Base-by-base conservation (phyloP, 2,329 filamentous ascomycete species). In the Ramularia endophylla region DNA sequence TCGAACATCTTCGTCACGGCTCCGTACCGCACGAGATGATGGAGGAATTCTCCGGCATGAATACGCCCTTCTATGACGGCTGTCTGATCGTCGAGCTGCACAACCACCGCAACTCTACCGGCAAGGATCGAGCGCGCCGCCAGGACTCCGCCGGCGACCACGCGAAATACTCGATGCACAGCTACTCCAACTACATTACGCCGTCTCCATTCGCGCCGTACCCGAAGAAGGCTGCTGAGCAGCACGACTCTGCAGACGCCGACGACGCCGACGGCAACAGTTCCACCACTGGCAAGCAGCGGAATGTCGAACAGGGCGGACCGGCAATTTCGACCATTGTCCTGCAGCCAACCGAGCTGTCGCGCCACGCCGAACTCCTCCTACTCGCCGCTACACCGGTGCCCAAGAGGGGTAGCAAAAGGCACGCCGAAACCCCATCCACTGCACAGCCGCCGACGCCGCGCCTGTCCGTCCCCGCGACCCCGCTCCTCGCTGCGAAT, bases 61-160 rank as follows among this genome's bases (percentile, higher is more conserved):
- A 80, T 15, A 83, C 95, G 11, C 74, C 75, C 8, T 97, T 95
- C 60, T 98, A 97, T 61, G 89, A 97, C 63, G 88, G 78, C 22
- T 95, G 90, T 59, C 75, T 98, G 43, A 97, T 98, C 53, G 88
- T 98, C 27, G 83, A 94, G 63, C 72, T 97, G n/a, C 78, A 94
- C 56, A 87, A 97, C 61, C 86, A 95, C 68, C 86, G 85, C 74
- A 52, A 87, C 51, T 61, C 69, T 8, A 58, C 79, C 77, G 52
- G 72, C 71, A 54, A 63, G 41, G 57, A 60, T 31, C 54, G 51
- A 38, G 48, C 35, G 8, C 25, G 65, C 43, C 53, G 67, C 69
- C 42, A 74, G 36, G 49, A 70, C 36, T 71, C 68, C 38, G 69
- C 69, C 18, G 57, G 73, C 51, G 82, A 81, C 40, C 76, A 76